Conservation (phyloP, 2,329 filamentous ascomycete species). For the Neofusicoccum sp. region DNA sequence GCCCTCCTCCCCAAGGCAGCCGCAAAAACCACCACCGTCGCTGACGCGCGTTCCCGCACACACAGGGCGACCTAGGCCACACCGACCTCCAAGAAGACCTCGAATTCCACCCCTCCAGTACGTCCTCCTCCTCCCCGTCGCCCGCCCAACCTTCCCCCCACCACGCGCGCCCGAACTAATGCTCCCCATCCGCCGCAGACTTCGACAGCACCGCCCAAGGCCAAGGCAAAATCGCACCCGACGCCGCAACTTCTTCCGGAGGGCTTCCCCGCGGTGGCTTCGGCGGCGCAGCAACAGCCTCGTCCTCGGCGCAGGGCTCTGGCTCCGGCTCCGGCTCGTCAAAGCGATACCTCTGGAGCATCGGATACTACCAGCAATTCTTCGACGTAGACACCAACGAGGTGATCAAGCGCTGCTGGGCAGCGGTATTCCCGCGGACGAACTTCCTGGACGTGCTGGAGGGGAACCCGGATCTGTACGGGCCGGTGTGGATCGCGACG, state of each 20-base stretch:
- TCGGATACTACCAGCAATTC: slow-evolving; percentile 95
- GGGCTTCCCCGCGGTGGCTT: background rate
- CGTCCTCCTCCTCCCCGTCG: slow-evolving; percentile 25
- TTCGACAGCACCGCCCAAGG: slow-evolving; percentile 65
- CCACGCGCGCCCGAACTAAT: background rate
- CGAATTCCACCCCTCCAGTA: slow-evolving; percentile 93
- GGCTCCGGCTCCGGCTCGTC: slow-evolving; percentile 32
- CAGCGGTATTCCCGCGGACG: slow-evolving; percentile 84
- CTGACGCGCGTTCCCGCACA: slow-evolving; percentile 24
- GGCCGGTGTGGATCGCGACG: slow-evolving; percentile 97
- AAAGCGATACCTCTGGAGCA: slow-evolving; percentile 90
- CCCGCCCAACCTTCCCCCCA: slow-evolving; percentile 17
- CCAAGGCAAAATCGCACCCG: slow-evolving; percentile 53
- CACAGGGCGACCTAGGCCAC: slow-evolving; percentile 91
- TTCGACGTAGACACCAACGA: slow-evolving; percentile 97
- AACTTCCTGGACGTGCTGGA: slow-evolving; percentile 98
- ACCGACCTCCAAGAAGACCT: slow-evolving; percentile 98
- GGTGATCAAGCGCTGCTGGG: slow-evolving; percentile 82
- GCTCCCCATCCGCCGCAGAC: slow-evolving; percentile 46
- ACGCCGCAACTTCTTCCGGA: slow-evolving; percentile 34
- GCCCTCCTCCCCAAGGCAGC: background rate
- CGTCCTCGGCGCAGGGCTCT: slow-evolving; percentile 27
- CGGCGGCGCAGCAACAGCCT: slow-evolving; percentile 2
- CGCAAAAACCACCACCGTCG: slow-evolving; percentile 20
- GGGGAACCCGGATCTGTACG: slow-evolving; percentile 95